phyloP scores from a whole-genome alignment of 1,284 basidiomycete genomes.

The Rhizopogon hawkerae region DNA sequence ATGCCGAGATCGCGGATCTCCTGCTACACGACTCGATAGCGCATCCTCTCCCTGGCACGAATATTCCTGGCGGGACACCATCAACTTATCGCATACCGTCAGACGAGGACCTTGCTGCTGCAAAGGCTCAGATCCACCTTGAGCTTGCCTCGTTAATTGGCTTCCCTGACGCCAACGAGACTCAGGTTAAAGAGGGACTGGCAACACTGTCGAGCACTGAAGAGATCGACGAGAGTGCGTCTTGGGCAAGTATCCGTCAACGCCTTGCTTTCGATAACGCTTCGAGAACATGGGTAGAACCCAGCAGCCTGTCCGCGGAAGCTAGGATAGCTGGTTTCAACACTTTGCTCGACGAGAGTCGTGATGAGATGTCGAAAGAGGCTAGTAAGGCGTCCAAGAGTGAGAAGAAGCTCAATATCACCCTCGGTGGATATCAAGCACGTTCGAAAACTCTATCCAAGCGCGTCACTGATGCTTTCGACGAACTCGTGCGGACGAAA shows the following conservation, averaged over 20 bases:
- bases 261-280: conserved; percentile 56
- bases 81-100: conserved; percentile 72
- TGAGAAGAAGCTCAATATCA: conserved; percentile 87
- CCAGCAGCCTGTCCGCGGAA: conserved; percentile 45
- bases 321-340: conserved; percentile 61
- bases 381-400: conserved; percentile 75
- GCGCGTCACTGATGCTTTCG: conserved; percentile 61
- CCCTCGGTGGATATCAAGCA: conserved; percentile 85
- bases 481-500: conserved; percentile 58
- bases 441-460: conserved; percentile 65
- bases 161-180: conserved; percentile 74
- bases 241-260: conserved; percentile 63
- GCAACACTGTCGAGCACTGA: conserved; percentile 54
- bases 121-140: conserved; percentile 65
- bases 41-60: conserved; percentile 84
- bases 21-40: conserved; percentile 85
- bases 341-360: conserved; percentile 52
- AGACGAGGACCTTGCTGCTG: conserved; percentile 70
- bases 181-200: conserved; percentile 71
- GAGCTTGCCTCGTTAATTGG: conserved; percentile 79
- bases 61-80: conserved; percentile 64
- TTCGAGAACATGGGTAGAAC: conserved; percentile 61
- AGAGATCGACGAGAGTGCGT: conserved; percentile 44
- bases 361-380: conserved; percentile 75
- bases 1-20: conserved; percentile 73